Conservation (phyloP, 2,329 filamentous ascomycete genomes). For the Penicillium sp. region DNA sequence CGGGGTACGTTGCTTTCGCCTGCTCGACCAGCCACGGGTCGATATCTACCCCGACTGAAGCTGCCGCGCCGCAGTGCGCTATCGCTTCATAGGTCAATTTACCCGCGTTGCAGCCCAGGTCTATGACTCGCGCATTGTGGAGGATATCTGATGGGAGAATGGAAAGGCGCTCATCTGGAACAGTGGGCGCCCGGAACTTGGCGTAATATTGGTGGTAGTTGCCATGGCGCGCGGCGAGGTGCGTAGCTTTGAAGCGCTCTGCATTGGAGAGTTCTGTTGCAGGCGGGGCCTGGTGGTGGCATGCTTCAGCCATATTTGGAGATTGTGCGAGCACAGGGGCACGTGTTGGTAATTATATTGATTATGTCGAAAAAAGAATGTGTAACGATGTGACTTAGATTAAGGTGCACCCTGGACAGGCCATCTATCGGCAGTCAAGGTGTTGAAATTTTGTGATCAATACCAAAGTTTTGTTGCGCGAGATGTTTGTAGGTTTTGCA, state of each 20-base stretch:
- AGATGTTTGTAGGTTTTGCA: conserved; percentile 11
- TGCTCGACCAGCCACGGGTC: conserved; percentile 26
- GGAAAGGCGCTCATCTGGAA: conserved; percentile 25
- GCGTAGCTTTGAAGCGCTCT: conserved; percentile 28
- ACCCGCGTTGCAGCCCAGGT: conserved; percentile 26
- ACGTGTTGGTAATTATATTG: conserved; percentile 6
- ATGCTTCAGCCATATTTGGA: conserved; percentile 21
- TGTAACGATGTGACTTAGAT: conserved; percentile 2
- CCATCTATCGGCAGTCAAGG: conserved; percentile 5
- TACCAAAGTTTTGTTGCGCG: conserved; percentile 4
- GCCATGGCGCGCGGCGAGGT: conserved; percentile 25
- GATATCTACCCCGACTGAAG: conserved; percentile 25
- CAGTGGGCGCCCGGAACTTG: conserved; percentile 23
- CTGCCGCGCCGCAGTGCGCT: conserved; percentile 20
- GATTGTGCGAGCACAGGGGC: conserved; percentile 6
- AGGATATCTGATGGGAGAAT: conserved; percentile 25
- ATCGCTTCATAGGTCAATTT: conserved; percentile 25
- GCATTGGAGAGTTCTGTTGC: conserved; percentile 23
- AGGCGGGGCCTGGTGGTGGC: conserved; percentile 3
- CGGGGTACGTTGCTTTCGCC: conserved; percentile 23
- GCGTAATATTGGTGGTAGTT: conserved; percentile 28
- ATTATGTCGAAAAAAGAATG: conserved; percentile 7
- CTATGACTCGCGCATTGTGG: conserved; percentile 23
- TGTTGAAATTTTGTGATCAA: conserved; percentile 11
- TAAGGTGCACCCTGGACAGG: conserved; percentile 7